Evolutionary conservation across 2,329 filamentous ascomycete genomes (phyloP), one percentile per base, ranked within the genome.

Genomic region (Ilyonectria sp.): DNA sequence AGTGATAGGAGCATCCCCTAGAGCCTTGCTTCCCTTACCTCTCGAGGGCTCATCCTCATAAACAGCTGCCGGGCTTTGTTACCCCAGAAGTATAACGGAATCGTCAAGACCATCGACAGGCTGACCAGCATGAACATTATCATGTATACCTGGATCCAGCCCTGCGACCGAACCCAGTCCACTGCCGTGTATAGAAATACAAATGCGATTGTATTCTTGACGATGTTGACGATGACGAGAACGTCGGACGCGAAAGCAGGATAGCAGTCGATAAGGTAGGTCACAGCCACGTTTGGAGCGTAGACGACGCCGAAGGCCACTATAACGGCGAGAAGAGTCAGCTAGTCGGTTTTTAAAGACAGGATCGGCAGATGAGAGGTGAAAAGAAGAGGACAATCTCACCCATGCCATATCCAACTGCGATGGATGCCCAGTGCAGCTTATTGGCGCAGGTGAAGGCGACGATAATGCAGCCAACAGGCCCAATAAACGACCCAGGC

Each of bases 101-200:
- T 19, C 13, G 54, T 37, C 21, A 56, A 19, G 3, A 56, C 23
- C 54, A 56, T 31, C 31, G 54, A 43, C 23, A 56, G 23, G 54
- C 54, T 56, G 7, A 31, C 37, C 21, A 56, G 19, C 54, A 56
- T 56, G 23, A 56, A 56, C 54, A 56, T 56, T 21, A 56, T 46
- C 54, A 56, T 56, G 37, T 56, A 56, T 13, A 56, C 54, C 23
- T 56, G 54, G 17, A 56, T 56, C 54, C 54, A 56, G 37, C 54
- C 54, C 21, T 56, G 37, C 23, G 26, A 23, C 2, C 43, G 17
- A 37, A 56, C 37, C 54, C 54, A 56, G 6, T 31, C 54, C 4
- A 46, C 37, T 7, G 54, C 54, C 21, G 43, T 37, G 37, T 56
- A 56, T 10, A 56, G 37, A 23, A 56, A 56, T n/a, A 56, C 9